Percentiles rank a stretch among this genome's conserved stretches.
phyloP scores from a whole-genome alignment of 176 grass and related monocot species.

The Avena sativa region DNA sequence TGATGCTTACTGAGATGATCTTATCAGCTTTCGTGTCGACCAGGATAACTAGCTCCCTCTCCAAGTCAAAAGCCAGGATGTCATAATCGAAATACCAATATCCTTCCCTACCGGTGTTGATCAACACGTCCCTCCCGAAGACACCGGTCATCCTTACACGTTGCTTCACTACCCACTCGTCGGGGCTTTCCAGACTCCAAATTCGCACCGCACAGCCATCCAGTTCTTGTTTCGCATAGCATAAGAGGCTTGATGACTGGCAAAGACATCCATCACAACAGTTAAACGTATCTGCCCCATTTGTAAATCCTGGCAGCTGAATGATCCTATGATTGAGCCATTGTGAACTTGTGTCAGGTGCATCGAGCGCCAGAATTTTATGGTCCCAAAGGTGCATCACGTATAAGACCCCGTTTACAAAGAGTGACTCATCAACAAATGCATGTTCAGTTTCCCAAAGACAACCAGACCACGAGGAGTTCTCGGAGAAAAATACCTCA shows the following conservation, averaged over 20 bases:
- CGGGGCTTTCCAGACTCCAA: slow-evolving; percentile 21
- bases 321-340: background rate
- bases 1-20: slow-evolving; percentile 32
- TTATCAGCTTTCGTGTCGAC: background rate
- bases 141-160: background rate
- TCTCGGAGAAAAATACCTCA: background rate
- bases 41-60: slow-evolving; percentile 10
- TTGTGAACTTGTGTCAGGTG: background rate
- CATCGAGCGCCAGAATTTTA: background rate
- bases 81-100: slow-evolving; percentile 9
- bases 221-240: slow-evolving; percentile 11
- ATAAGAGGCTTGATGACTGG: slow-evolving; percentile 23
- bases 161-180: slow-evolving; percentile 36
- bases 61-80: slow-evolving; percentile 18
- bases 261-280: background rate
- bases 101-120: background rate
- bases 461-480: background rate
- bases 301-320: slow-evolving; percentile 18
- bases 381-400: background rate
- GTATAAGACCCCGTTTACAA: background rate
- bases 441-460: background rate
- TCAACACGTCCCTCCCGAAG: background rate
- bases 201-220: slow-evolving; percentile 18
- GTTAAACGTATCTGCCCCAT: background rate
- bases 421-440: background rate